These are phyloP conservation scores for Massarina eburnea DNA, from an alignment of 2,329 filamentous ascomycete species.

Conservation along the genomic window DNA sequence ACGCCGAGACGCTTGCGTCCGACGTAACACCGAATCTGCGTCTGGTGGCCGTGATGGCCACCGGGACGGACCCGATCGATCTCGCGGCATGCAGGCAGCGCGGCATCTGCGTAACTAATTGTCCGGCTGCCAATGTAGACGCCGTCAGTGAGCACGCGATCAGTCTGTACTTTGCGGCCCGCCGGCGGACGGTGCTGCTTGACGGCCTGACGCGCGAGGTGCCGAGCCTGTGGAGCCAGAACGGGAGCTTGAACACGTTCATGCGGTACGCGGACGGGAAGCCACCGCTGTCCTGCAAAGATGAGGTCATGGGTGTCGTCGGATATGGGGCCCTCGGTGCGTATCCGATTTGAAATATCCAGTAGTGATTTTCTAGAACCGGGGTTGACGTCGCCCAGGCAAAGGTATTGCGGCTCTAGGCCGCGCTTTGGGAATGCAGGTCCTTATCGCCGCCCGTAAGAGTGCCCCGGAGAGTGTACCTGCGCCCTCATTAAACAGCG, in stretches of 20 bases:
- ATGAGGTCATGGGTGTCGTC: constrained; percentile 54
- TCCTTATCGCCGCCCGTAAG: constrained; percentile 51
- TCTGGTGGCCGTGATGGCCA: constrained; percentile 49
- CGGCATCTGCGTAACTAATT: constrained; percentile 51
- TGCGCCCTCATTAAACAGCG: constrained; percentile 6
- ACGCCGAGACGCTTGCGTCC: constrained; percentile 42
- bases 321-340: constrained; percentile 53
- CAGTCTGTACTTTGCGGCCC: constrained; percentile 51
- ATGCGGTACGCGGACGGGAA: constrained; percentile 39
- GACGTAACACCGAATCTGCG: constrained; percentile 46
- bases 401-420: constrained; percentile 46
- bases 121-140: constrained; percentile 51
- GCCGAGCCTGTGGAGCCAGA: constrained; percentile 46
- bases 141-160: constrained; percentile 55
- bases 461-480: constrained; percentile 8
- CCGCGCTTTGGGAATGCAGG: constrained; percentile 51
- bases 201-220: constrained; percentile 24
- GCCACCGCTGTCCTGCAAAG: constrained; percentile 49
- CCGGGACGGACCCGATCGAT: constrained; percentile 52
- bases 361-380: not conserved
- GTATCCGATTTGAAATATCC: constrained; percentile 5
- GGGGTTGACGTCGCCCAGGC: constrained; percentile 15
- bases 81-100: constrained; percentile 46
- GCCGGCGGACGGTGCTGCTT: constrained; percentile 44
- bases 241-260: constrained; percentile 36